These are phyloP conservation scores for Paxillus involutus DNA, from an alignment of 768 basidiomycete species.

Conservation along the genomic window DNA sequence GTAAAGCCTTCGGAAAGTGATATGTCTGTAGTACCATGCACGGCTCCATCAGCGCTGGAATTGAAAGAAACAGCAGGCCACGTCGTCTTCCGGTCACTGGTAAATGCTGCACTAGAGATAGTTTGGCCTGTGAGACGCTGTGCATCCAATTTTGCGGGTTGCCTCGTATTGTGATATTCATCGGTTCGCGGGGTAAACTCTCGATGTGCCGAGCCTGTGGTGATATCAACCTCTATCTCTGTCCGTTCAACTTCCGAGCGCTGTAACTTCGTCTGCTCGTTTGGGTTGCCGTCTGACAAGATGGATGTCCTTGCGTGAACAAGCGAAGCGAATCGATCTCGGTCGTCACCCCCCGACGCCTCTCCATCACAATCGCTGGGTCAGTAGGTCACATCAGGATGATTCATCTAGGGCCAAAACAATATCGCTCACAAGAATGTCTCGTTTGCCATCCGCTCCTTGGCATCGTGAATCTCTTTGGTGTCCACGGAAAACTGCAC, in stretches of 20 bases:
- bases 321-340: not conserved
- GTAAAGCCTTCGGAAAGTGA: not conserved
- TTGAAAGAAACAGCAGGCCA: not conserved
- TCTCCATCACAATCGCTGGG: not conserved
- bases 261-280: not conserved
- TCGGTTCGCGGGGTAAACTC: too few relatives aligned
- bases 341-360: not conserved
- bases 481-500: not conserved
- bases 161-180: too few relatives aligned
- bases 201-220: not conserved
- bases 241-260: not conserved
- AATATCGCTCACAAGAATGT: slow-evolving; percentile 4
- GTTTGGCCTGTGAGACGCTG: not conserved
- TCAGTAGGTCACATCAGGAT: not conserved
- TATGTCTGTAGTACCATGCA: not conserved
- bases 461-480: not conserved
- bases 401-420: too few relatives aligned
- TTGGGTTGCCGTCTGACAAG: not conserved
- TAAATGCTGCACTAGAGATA: not conserved
- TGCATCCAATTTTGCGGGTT: not conserved
- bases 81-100: not conserved
- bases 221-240: not conserved
- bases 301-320: not conserved
- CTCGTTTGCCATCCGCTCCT: not conserved
- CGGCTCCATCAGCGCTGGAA: not conserved